Percentiles rank a stretch among this genome's conserved stretches.
phyloP scores from a whole-genome alignment of 2,329 filamentous ascomycete species.

The Lachnellula hyalina region DNA sequence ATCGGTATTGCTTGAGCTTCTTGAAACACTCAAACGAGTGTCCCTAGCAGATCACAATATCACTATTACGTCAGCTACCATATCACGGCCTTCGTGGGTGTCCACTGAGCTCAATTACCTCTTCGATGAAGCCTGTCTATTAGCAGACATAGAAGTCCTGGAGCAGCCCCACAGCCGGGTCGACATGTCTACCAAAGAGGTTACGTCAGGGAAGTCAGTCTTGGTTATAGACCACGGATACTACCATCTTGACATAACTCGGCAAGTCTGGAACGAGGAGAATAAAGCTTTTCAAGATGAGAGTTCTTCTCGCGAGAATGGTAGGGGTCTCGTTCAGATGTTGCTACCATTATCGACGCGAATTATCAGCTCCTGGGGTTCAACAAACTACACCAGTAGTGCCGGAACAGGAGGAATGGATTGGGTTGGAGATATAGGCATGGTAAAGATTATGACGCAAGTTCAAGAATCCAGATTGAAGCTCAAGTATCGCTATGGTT shows the following conservation, averaged over 20 bases:
- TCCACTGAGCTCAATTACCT: conserved; percentile 9
- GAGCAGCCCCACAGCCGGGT: conserved; percentile 6
- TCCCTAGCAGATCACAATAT: conserved; percentile 9
- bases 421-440: background rate
- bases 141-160: conserved; percentile 13
- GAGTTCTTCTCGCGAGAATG: background rate
- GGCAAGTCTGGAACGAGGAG: background rate
- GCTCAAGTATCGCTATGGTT: conserved; percentile 5
- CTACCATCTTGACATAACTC: conserved; percentile 8
- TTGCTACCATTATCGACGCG: background rate
- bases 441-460: background rate
- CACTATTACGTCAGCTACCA: conserved; percentile 12
- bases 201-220: background rate
- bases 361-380: background rate
- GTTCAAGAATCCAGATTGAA: background rate
- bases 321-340: background rate
- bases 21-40: conserved; percentile 8
- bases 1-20: conserved; percentile 5
- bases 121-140: conserved; percentile 14
- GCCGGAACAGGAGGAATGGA: background rate
- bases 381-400: background rate
- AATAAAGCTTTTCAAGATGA: background rate
- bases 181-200: conserved; percentile 4
- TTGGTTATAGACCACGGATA: conserved; percentile 13
- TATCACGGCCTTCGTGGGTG: conserved; percentile 7